Conservation (phyloP, 202 grass and related monocot genomes). For the Setaria viridis region DNA sequence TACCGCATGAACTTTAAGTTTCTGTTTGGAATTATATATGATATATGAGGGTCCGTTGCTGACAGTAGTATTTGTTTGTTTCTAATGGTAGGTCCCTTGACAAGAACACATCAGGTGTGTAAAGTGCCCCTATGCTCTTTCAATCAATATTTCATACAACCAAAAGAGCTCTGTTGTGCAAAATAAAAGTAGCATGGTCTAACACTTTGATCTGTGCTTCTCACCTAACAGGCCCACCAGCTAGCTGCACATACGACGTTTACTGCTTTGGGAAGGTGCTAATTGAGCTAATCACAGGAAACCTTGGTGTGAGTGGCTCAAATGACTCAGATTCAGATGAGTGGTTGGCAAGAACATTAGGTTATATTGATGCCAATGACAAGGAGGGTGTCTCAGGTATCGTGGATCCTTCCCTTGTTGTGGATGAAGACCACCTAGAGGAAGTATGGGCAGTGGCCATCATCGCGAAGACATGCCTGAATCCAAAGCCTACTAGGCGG, state of each 20-base stretch:
- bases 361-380: slow-evolving; percentile 66
- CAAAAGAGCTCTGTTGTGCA: slow-evolving; percentile 8
- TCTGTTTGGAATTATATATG: slow-evolving; percentile 31
- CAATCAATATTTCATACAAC: slow-evolving; percentile 8
- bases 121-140: slow-evolving; percentile 39
- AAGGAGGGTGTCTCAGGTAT: slow-evolving; percentile 69
- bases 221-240: slow-evolving; percentile 69
- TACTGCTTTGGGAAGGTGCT: slow-evolving; percentile 96
- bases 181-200: slow-evolving; percentile 37
- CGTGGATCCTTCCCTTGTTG: slow-evolving; percentile 74
- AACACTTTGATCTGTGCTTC: slow-evolving; percentile 19
- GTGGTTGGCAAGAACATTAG: slow-evolving; percentile 64
- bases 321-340: slow-evolving; percentile 59
- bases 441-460: slow-evolving; percentile 94
- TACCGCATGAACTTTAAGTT: not conserved
- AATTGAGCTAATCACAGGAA: slow-evolving; percentile 82
- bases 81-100: slow-evolving; percentile 63
- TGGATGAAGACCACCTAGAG: slow-evolving; percentile 90
- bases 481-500: slow-evolving; percentile 70
- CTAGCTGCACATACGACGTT: slow-evolving; percentile 70
- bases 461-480: slow-evolving; percentile 81
- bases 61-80: slow-evolving; percentile 36
- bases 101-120: slow-evolving; percentile 72
- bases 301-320: slow-evolving; percentile 67
- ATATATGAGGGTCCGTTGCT: slow-evolving; percentile 28